Conservation (phyloP, 768 basidiomycete species). For the Floccularia luteovirens region DNA sequence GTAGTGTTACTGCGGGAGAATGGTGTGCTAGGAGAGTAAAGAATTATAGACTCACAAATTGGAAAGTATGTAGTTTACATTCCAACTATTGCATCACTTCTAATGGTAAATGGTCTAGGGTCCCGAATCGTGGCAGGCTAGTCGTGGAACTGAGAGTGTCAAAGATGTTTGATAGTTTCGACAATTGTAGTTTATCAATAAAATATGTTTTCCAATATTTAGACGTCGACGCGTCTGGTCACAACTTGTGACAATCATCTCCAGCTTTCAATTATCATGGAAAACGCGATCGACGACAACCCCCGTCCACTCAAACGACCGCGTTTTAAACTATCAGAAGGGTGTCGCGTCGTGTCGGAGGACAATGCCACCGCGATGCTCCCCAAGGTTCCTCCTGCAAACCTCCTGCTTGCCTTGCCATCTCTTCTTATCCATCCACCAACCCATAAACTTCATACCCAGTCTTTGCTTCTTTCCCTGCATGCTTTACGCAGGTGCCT, state of each 20-base stretch:
- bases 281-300: constrained; percentile 1
- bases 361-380: background rate
- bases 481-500: constrained; percentile 52
- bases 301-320: constrained; percentile 8
- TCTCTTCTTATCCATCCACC: constrained; percentile 57
- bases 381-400: constrained; percentile 24
- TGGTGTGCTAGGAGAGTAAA: constrained; percentile 2
- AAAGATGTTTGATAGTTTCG: background rate
- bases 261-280: background rate
- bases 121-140: constrained; percentile 1
- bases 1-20: background rate
- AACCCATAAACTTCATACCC: constrained; percentile 43
- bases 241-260: background rate
- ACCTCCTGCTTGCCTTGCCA: constrained; percentile 58
- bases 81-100: background rate
- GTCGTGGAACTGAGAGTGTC: background rate
- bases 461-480: constrained; percentile 49
- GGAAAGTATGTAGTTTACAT: background rate
- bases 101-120: background rate
- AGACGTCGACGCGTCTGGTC: background rate
- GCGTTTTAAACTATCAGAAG: constrained; percentile 1
- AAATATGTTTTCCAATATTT: too few species aligned
- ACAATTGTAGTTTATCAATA: too few species aligned
- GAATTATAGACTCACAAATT: constrained; percentile 1
- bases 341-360: too few species aligned